phyloP scores from a whole-genome alignment of 2,329 filamentous ascomycete genomes.

The Pyricularia pennisetigena region DNA sequence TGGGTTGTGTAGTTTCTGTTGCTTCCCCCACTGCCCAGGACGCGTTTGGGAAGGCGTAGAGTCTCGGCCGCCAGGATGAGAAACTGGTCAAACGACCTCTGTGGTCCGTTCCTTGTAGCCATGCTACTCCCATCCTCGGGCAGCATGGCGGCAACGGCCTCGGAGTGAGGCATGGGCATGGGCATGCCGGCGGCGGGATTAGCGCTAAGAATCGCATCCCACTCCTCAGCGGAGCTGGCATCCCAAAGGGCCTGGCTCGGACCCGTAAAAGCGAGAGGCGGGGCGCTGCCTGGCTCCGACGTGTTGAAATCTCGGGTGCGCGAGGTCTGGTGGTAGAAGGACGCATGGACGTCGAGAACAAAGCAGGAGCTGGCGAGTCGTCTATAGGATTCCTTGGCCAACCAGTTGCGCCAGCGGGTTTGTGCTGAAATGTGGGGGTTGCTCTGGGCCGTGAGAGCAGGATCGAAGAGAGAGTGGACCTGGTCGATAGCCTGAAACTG shows the following conservation, averaged over 20 bases:
- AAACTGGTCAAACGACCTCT: slow-evolving; percentile 25
- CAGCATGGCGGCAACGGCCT: slow-evolving; percentile 20
- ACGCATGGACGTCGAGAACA: slow-evolving; percentile 44
- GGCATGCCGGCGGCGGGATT: slow-evolving; percentile 18
- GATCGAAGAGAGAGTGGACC: slow-evolving; percentile 15
- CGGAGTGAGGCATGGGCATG: slow-evolving; percentile 19
- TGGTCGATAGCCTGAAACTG: slow-evolving; percentile 19
- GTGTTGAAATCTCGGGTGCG: slow-evolving; percentile 27
- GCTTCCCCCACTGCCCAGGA: slow-evolving; percentile 7
- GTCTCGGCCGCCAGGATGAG: slow-evolving; percentile 29
- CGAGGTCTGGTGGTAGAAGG: slow-evolving; percentile 42
- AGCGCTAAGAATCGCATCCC: slow-evolving; percentile 26
- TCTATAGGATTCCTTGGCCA: slow-evolving; percentile 39
- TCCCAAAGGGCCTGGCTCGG: slow-evolving; percentile 38
- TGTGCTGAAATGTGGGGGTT: slow-evolving; percentile 16
- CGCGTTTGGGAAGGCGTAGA: slow-evolving; percentile 26
- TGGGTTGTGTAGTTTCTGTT: slow-evolving; percentile 6
- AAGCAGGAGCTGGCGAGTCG: slow-evolving; percentile 48
- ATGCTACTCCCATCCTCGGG: slow-evolving; percentile 3
- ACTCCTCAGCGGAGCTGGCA: slow-evolving; percentile 31
- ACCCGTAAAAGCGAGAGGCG: slow-evolving; percentile 36
- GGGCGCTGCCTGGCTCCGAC: slow-evolving; percentile 19
- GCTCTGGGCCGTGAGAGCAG: slow-evolving; percentile 12
- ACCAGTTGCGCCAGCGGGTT: slow-evolving; percentile 40
- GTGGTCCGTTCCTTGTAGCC: slow-evolving; percentile 17